Evolutionary conservation across 371 early-diverging fungal genomes (phyloP), one percentile per base, ranked within the genome.

Genomic region (Mortierella sp.): DNA sequence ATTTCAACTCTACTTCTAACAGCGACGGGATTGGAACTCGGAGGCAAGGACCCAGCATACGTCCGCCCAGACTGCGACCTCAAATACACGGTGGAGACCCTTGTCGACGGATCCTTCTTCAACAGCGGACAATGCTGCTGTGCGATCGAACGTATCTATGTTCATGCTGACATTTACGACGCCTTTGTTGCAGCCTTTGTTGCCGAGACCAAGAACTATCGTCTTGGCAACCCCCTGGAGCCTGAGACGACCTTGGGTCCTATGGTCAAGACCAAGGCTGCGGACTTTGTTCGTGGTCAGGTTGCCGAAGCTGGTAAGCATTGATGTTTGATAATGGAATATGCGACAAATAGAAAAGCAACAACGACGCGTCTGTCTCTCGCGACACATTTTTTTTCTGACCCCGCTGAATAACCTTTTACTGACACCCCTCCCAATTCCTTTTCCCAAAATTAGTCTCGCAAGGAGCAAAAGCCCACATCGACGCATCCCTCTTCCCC

Each of bases 121-220:
- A 97, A 97, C 86, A 92, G 93, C 70, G 97, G 97, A 4, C 97
- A 97, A 85, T 92, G 92, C 80, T 97, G 97, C 81, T 96, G 96
- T 77, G 94, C 93, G 19, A 92, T 96, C 78, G 96, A 96, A 82
- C 91, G 97, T 26, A 93, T 96, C 78, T 96, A 96, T 79, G 97
- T 96, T n/a, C 96, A 96, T 76, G 92, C 91, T 71, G 86, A 84
- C 55, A 86, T 96, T n/a, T 96, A 94, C 77, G 95, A 96, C 72
- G 89, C 84, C 26, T 96, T 97, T 84, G 91, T 96, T 9, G 84
- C 90, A 55, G 92, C 91, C 72, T 94, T 94, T 52, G 94, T 93
- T 44, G 90, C 90, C n/a, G 80, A 93, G 54, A 92, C 94, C 28
- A 90, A 92, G 82, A 80, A 86, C 60, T 94, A 93, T 80, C 88